Percentiles rank a stretch among this genome's conserved stretches.
These are phyloP conservation scores for Arctium minus DNA, from an alignment of 129 eudicot species.

Conservation along the genomic window DNA sequence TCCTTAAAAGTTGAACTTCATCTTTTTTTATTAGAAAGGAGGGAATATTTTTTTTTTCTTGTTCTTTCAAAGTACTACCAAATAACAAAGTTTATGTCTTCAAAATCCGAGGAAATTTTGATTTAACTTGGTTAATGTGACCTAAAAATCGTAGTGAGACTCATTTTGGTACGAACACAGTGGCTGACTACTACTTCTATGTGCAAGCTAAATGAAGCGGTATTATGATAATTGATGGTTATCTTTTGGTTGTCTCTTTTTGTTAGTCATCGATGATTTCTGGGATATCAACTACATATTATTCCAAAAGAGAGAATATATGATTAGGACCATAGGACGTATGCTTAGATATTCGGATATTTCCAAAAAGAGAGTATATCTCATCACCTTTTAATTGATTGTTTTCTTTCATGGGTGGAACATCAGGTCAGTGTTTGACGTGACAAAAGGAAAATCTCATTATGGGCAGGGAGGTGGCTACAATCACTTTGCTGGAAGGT, in stretches of 20 bases:
- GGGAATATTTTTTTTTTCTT: not conserved
- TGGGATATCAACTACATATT: not conserved
- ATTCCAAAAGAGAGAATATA: not conserved
- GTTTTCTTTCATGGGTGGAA: not conserved
- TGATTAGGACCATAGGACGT: not conserved
- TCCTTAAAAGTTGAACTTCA: not conserved
- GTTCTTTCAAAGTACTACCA: not conserved
- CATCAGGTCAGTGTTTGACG: conserved; percentile 87
- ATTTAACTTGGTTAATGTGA: not conserved
- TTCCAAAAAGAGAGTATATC: not conserved
- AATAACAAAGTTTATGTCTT: not conserved
- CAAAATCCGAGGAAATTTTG: not conserved
- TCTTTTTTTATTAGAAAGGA: not conserved
- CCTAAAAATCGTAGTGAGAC: not conserved
- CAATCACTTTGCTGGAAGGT: conserved; percentile 96
- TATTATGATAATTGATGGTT: not conserved
- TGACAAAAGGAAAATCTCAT: conserved; percentile 83
- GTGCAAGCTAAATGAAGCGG: not conserved
- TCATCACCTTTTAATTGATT: not conserved
- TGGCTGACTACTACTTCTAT: not conserved
- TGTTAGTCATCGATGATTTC: not conserved
- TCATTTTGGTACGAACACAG: not conserved
- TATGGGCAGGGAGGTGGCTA: conserved; percentile 92
- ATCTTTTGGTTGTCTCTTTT: not conserved
- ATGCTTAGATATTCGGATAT: not conserved